A percentile compares a stretch with the other conserved stretches of the same genome.
These are phyloP conservation scores for Cladorrhinum sp. DNA, from an alignment of 2,329 filamentous ascomycete genomes.

Conservation along the genomic window DNA sequence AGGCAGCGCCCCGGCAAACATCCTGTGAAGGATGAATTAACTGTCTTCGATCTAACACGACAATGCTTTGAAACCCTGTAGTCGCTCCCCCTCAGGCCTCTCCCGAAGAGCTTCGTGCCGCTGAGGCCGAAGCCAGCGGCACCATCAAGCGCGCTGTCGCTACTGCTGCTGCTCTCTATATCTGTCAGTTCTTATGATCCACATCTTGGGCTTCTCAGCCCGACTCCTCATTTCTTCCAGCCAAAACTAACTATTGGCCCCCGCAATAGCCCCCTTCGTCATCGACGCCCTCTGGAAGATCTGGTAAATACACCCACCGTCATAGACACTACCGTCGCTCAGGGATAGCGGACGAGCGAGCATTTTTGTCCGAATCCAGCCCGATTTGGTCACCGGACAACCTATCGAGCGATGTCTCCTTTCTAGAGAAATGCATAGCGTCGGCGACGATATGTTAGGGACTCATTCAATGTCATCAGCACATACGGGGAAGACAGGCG, in stretches of 20 bases:
- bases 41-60: too few relatives aligned
- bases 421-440: too few relatives aligned
- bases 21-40: too few relatives aligned
- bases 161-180: slow-evolving; percentile 66
- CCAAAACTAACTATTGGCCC: not conserved
- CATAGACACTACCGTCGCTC: not conserved
- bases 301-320: slow-evolving; percentile 27
- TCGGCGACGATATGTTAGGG: too few relatives aligned
- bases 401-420: not conserved
- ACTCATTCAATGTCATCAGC: not conserved
- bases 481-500: not conserved
- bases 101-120: slow-evolving; percentile 65
- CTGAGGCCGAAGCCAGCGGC: slow-evolving; percentile 64
- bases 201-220: not conserved
- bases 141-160: slow-evolving; percentile 66
- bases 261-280: slow-evolving; percentile 53
- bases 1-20: too few relatives aligned
- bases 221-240: slow-evolving; percentile 4
- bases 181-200: slow-evolving; percentile 57
- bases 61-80: too few relatives aligned
- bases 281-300: slow-evolving; percentile 45
- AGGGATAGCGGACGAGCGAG: not conserved
- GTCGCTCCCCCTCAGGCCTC: slow-evolving; percentile 67
- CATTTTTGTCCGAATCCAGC: too few relatives aligned
- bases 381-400: too few relatives aligned